A percentile compares a stretch with the other conserved stretches of the same genome.
These are phyloP conservation scores for Debaryomyces sp. DNA, from an alignment of 1,139 yeast genomes.

Conservation along the genomic window DNA sequence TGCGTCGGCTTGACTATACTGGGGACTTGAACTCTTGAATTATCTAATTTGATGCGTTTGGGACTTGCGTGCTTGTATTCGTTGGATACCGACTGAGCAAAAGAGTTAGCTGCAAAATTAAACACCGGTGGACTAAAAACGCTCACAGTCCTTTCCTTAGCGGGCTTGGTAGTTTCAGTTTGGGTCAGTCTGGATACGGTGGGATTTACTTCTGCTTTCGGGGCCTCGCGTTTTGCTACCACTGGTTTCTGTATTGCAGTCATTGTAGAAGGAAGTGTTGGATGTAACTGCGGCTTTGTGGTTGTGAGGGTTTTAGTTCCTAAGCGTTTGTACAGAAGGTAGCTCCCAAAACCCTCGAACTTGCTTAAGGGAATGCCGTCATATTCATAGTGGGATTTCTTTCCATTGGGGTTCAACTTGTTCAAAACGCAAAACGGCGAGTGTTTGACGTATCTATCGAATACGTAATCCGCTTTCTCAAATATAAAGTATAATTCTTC, in stretches of 20 bases:
- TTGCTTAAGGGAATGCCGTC: constrained; percentile 16
- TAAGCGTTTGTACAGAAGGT: constrained; percentile 6
- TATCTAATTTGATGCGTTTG: constrained; percentile 2
- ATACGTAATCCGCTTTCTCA: constrained; percentile 20
- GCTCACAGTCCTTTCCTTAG: neutral
- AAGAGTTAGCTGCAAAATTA: constrained; percentile 1
- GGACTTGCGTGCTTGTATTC: neutral
- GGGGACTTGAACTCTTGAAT: neutral
- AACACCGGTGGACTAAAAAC: neutral
- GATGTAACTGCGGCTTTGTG: neutral
- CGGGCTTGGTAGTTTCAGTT: neutral
- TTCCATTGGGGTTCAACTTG: constrained; percentile 10
- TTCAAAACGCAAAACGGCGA: constrained; percentile 20
- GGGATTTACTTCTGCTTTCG: neutral
- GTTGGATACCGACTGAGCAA: neutral
- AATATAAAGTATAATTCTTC: constrained; percentile 1
- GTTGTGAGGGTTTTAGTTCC: neutral
- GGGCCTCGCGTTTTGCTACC: neutral
- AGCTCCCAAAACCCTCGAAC: constrained; percentile 22
- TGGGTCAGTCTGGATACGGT: constrained; percentile 3
- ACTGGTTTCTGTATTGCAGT: neutral
- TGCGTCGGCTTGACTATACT: neutral
- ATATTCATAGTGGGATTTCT: constrained; percentile 14
- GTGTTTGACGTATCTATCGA: constrained; percentile 25
- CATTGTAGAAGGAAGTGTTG: neutral